Evolutionary conservation across 805 yeast genomes (phyloP).

Genomic region (Kluyveromyces siamensis): DNA sequence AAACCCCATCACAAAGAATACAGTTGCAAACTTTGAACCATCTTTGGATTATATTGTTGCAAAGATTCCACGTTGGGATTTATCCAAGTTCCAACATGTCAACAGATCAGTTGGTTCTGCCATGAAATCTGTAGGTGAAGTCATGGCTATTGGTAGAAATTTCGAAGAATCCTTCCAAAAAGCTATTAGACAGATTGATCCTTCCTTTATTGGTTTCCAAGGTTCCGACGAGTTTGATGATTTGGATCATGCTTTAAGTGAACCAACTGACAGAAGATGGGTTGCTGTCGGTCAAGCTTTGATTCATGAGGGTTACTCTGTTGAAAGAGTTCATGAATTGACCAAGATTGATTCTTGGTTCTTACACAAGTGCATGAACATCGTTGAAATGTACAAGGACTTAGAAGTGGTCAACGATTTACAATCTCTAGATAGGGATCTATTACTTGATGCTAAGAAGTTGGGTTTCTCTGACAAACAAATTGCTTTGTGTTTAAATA

Average conservation of each 20-base stretch:
- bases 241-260: slow-evolving; percentile 65
- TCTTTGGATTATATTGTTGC: slow-evolving; percentile 94
- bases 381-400: slow-evolving; percentile 81
- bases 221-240: slow-evolving; percentile 69
- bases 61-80: slow-evolving; percentile 98
- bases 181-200: slow-evolving; percentile 94
- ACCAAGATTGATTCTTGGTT: slow-evolving; percentile 96
- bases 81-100: slow-evolving; percentile 90
- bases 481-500: slow-evolving; percentile 67
- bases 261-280: slow-evolving; percentile 96
- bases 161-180: slow-evolving; percentile 97
- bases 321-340: slow-evolving; percentile 85
- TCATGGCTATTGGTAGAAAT: slow-evolving; percentile 96
- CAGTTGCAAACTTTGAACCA: slow-evolving; percentile 95
- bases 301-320: slow-evolving; percentile 81
- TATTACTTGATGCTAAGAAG: slow-evolving; percentile 74
- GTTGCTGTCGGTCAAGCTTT: slow-evolving; percentile 97
- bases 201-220: slow-evolving; percentile 84
- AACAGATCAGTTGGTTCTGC: slow-evolving; percentile 89
- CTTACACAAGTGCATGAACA: slow-evolving; percentile 83
- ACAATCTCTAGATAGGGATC: slow-evolving; percentile 53
- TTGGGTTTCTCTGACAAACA: slow-evolving; percentile 94
- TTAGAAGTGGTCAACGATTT: slow-evolving; percentile 57
- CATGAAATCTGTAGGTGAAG: slow-evolving; percentile 99
- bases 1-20: slow-evolving; percentile 92